Conservation (phyloP, 2,329 filamentous ascomycete species). For the Aspergillus japonicus region DNA sequence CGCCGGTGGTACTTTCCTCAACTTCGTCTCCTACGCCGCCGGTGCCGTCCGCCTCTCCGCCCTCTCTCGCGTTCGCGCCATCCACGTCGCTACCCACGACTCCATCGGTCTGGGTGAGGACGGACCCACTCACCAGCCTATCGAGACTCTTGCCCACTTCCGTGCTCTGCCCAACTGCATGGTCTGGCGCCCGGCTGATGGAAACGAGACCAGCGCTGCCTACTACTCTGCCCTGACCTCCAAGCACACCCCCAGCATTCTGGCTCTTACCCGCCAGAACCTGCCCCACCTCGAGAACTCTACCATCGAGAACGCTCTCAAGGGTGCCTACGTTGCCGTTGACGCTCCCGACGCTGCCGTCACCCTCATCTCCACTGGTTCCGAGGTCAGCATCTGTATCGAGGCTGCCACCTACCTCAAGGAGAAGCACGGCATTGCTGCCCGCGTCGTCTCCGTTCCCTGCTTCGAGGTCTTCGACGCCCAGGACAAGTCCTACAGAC, state of each 20-base stretch:
- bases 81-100: slow-evolving; percentile 98
- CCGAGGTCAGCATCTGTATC: slow-evolving; percentile 89
- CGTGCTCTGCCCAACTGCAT: slow-evolving; percentile 98
- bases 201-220: slow-evolving; percentile 95
- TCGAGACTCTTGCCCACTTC: slow-evolving; percentile 98
- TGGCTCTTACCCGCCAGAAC: slow-evolving; percentile 96
- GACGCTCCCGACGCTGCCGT: slow-evolving; percentile 81
- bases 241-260: slow-evolving; percentile 84
- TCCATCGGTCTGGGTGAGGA: slow-evolving; percentile 99
- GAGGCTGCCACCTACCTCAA: slow-evolving; percentile 89
- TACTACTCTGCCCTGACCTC: slow-evolving; percentile 94
- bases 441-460: slow-evolving; percentile 91
- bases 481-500: slow-evolving; percentile 91
- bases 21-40: slow-evolving; percentile 98
- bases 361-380: slow-evolving; percentile 91
- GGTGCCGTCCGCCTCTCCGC: slow-evolving; percentile 92
- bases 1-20: slow-evolving; percentile 94
- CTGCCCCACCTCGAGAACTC: slow-evolving; percentile 96
- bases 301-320: slow-evolving; percentile 81
- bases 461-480: slow-evolving; percentile 97
- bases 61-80: slow-evolving; percentile 82
- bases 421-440: slow-evolving; percentile 82
- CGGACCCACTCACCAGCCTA: slow-evolving; percentile 97
- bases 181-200: slow-evolving; percentile 98
- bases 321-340: slow-evolving; percentile 90